Percentiles rank a stretch among this genome's conserved stretches.
Evolutionary conservation across 1,284 basidiomycete genomes (phyloP).

Genomic region (Vanrija pseudolonga): DNA sequence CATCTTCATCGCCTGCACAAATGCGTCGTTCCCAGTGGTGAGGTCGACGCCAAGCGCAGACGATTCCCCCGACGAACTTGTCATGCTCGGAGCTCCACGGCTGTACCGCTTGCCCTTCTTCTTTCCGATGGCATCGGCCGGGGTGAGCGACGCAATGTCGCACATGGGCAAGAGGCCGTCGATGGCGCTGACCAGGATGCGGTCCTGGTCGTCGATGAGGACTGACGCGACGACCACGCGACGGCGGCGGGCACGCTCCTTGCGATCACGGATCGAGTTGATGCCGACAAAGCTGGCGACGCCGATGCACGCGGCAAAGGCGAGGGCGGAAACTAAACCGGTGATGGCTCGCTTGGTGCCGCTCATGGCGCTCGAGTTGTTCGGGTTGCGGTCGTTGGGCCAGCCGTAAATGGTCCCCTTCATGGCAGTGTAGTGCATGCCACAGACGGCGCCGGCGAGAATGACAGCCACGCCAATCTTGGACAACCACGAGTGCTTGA

Average conservation of each 20-base stretch:
- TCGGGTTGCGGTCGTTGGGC: constrained; percentile 22
- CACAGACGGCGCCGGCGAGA: constrained; percentile 46
- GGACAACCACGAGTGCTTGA: constrained; percentile 50
- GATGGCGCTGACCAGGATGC: constrained; percentile 49
- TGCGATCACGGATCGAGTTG: constrained; percentile 39
- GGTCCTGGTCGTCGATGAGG: constrained; percentile 47
- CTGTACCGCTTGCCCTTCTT: background rate
- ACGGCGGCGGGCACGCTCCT: constrained; percentile 44
- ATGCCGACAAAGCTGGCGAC: constrained; percentile 47
- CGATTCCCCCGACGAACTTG: constrained; percentile 20
- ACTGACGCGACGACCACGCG: constrained; percentile 51
- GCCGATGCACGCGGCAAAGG: constrained; percentile 48
- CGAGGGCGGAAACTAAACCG: constrained; percentile 49
- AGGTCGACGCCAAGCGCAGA: constrained; percentile 48
- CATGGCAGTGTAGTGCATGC: constrained; percentile 50
- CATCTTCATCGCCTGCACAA: constrained; percentile 48
- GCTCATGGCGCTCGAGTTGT: constrained; percentile 18
- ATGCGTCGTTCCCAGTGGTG: constrained; percentile 48
- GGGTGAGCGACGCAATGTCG: constrained; percentile 44
- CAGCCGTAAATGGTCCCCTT: constrained; percentile 45
- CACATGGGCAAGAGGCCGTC: constrained; percentile 51
- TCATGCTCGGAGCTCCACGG: constrained; percentile 4
- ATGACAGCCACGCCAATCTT: constrained; percentile 49
- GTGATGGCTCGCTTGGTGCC: constrained; percentile 46
- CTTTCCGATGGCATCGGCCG: constrained; percentile 11